A percentile compares a stretch with the other conserved stretches of the same genome.
These are phyloP conservation scores for Ceratorhiza oryzae-sativae DNA, from an alignment of 1,284 basidiomycete species.

Conservation along the genomic window DNA sequence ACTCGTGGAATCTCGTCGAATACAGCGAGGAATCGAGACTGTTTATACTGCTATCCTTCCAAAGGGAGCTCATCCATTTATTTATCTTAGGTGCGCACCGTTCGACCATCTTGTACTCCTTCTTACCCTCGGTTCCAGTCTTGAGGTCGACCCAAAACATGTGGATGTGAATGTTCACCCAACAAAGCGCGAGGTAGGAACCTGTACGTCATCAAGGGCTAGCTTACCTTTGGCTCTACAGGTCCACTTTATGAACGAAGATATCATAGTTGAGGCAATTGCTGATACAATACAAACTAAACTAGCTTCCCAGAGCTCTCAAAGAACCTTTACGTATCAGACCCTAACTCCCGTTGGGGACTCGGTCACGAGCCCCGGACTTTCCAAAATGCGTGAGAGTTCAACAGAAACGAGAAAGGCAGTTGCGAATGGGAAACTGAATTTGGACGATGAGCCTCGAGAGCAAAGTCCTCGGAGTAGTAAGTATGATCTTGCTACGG, in stretches of 20 bases:
- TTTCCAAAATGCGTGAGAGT: not conserved
- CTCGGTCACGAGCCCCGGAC: not conserved
- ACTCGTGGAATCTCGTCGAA: constrained; percentile 86
- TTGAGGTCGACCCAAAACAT: constrained; percentile 84
- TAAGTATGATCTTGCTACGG: constrained; percentile 12
- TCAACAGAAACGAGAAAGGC: constrained; percentile 50
- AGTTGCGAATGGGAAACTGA: too few species aligned
- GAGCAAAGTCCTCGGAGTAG: not conserved
- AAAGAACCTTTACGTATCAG: constrained; percentile 84
- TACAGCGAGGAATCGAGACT: constrained; percentile 88
- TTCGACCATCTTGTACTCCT: not conserved
- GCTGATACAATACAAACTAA: constrained; percentile 74
- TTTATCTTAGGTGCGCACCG: constrained; percentile 82
- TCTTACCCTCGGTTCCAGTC: constrained; percentile 53
- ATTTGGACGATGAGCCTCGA: constrained; percentile 16
- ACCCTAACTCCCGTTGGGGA: constrained; percentile 30
- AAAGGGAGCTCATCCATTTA: constrained; percentile 89
- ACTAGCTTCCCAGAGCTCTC: constrained; percentile 68
- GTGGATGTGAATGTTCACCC: constrained; percentile 99
- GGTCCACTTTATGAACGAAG: constrained; percentile 94
- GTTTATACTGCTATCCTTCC: constrained; percentile 89
- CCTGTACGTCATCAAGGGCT: not conserved
- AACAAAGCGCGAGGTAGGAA: constrained; percentile 82
- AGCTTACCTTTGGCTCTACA: constrained; percentile 36
- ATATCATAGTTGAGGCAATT: constrained; percentile 82